Base-by-base conservation (phyloP, 2,329 filamentous ascomycete species). In the Xylariaceae sp. region DNA sequence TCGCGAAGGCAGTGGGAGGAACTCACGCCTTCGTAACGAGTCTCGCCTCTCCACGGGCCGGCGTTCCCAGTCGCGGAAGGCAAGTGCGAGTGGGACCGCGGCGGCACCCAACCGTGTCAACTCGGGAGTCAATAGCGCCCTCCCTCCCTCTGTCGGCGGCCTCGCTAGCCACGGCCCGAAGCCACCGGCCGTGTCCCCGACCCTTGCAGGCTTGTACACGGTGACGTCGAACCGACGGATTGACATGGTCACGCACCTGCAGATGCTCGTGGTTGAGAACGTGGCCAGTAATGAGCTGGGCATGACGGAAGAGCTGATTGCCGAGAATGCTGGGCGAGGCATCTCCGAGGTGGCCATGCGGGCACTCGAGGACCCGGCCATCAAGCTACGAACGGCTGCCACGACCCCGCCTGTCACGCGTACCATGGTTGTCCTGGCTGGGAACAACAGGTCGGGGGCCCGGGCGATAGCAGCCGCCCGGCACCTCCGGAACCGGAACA, bases 201-300 rank as follows among this genome's bases (percentile, higher is more conserved):
- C 48, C 8, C 54, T 58, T 19, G 43, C 51, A 7, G 72, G 73
- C 2, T 70, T 81, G 35, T 79, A 75, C 51, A 60, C 76, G 23
- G 54, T 71, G 13, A 70, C 69, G 7, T 76, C 75, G 2, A 71
- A 73, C 50, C 73, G 74, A 24, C 74, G 72, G 9, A 65, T 81
- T 18, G 78, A 83, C 51, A 69, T 76, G 4, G 76, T 83, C 19
- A 82, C 78, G 13, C 74, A 90, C 5, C 69, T 92, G 27, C 88
- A 94, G 56, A 92, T 96, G 78, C 76, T 94, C 18, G 90, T 92
- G 46, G 76, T 97, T 1, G 92, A 97, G 63, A 89, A 92, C 54
- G 85, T 94, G 40, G 88, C 89, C 0, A 83, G 88, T 43, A 83
- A 86, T 29, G 88, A 96, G 50, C 78, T 94, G 41, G 88, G 88